Percentiles rank a stretch among this genome's conserved stretches.
phyloP scores from a whole-genome alignment of 1,139 yeast genomes.

The Pichia sp. region DNA sequence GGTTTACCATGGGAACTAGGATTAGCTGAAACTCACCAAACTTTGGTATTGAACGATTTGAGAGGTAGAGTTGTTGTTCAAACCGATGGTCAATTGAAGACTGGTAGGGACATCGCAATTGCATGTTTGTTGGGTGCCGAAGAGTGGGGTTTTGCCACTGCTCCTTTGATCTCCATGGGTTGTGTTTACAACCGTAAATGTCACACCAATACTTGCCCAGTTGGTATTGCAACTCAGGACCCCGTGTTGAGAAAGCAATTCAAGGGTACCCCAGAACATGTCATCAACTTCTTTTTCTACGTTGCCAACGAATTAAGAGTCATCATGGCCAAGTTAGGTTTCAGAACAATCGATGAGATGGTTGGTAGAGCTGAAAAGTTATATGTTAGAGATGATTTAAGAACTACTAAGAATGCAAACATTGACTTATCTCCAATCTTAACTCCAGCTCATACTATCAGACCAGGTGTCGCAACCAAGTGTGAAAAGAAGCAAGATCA shows the following conservation, averaged over 20 bases:
- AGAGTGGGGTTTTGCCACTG: slow-evolving; percentile 97
- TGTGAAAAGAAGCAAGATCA: slow-evolving; percentile 94
- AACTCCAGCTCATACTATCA: slow-evolving; percentile 93
- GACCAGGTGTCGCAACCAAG: slow-evolving; percentile 97
- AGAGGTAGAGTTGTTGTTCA: slow-evolving; percentile 94
- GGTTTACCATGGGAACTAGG: slow-evolving; percentile 99
- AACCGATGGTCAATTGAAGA: slow-evolving; percentile 95
- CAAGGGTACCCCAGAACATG: slow-evolving; percentile 97
- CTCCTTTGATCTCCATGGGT: slow-evolving; percentile 96
- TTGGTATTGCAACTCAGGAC: slow-evolving; percentile 98
- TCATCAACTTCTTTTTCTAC: slow-evolving; percentile 94
- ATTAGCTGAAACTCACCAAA: slow-evolving; percentile 96
- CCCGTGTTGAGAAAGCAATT: slow-evolving; percentile 90
- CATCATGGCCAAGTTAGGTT: slow-evolving; percentile 92
- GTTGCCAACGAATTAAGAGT: slow-evolving; percentile 87
- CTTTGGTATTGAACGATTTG: slow-evolving; percentile 89
- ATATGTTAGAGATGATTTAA: slow-evolving; percentile 75
- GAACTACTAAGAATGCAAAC: slow-evolving; percentile 87
- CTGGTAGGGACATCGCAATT: slow-evolving; percentile 96
- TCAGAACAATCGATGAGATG: slow-evolving; percentile 95
- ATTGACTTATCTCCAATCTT: slow-evolving; percentile 87
- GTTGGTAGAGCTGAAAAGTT: slow-evolving; percentile 94
- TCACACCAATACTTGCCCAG: slow-evolving; percentile 92
- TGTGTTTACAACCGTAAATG: slow-evolving; percentile 96
- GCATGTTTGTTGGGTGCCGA: slow-evolving; percentile 97